Conservation (phyloP, 75 land plant genomes). For the Adiantum capillusveneris region DNA sequence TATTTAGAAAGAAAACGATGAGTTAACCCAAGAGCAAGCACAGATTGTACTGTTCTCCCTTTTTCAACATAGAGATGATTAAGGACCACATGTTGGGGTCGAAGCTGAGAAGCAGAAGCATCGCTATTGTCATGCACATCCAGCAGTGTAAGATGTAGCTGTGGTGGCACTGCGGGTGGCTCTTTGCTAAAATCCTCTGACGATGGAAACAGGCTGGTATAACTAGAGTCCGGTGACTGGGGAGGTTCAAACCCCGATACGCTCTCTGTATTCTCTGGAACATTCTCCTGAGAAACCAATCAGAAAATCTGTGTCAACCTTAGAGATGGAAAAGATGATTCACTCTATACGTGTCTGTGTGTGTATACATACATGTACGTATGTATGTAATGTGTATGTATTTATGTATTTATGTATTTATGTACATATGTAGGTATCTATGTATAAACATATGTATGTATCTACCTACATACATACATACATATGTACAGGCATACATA, state of each 20-base stretch:
- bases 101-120: conserved; percentile 37
- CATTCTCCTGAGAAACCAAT: conserved; percentile 16
- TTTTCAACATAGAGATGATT: conserved; percentile 90
- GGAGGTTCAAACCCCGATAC: conserved; percentile 89
- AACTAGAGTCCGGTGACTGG: conserved; percentile 76
- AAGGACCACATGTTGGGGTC: conserved; percentile 70
- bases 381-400: too few species aligned
- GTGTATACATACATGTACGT: too few species aligned
- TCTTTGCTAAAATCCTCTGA: conserved; percentile 77
- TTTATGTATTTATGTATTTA: too few species aligned
- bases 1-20: conserved; percentile 80
- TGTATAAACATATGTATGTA: too few species aligned
- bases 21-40: conserved; percentile 79
- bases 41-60: conserved; percentile 48
- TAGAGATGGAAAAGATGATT: too few species aligned
- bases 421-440: too few species aligned
- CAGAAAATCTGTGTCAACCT: too few species aligned
- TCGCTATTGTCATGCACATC: conserved; percentile 46
- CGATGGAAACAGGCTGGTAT: conserved; percentile 52
- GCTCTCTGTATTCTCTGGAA: conserved; percentile 53
- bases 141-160: conserved; percentile 61
- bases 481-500: too few species aligned
- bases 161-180: conserved; percentile 82
- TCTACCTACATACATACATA: too few species aligned
- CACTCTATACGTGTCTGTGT: too few species aligned